Evolutionary conservation across 2,329 filamentous ascomycete species (phyloP).

Genomic region (Chaetothyriales sp.): DNA sequence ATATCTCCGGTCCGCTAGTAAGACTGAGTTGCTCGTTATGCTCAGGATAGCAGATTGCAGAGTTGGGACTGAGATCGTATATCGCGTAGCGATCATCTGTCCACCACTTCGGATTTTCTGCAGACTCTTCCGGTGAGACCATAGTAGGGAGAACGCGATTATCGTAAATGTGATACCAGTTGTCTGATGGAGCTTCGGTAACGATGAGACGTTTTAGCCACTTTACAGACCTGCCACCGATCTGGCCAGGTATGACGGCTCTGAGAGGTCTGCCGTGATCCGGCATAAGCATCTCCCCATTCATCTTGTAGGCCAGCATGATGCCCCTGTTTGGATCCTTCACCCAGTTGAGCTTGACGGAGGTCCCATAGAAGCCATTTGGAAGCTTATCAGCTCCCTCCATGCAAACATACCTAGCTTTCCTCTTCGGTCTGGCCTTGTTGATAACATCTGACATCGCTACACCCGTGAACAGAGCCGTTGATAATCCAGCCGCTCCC

Average conservation of each 20-base stretch:
- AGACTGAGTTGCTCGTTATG: constrained; percentile 57
- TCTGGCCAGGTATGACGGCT: constrained; percentile 76
- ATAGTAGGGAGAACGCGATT: constrained; percentile 81
- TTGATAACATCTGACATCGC: constrained; percentile 58
- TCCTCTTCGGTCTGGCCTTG: constrained; percentile 52
- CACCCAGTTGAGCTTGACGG: constrained; percentile 75
- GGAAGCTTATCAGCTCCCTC: constrained; percentile 79
- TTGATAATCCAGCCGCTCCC: constrained; percentile 78
- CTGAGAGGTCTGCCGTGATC: constrained; percentile 79
- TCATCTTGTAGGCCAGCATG: constrained; percentile 83
- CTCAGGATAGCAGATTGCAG: constrained; percentile 63
- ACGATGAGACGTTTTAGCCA: constrained; percentile 76
- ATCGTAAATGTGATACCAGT: constrained; percentile 93
- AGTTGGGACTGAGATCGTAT: constrained; percentile 81
- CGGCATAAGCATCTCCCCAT: constrained; percentile 63
- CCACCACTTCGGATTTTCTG: constrained; percentile 64
- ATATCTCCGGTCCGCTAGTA: constrained; percentile 36
- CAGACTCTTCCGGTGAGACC: constrained; percentile 67
- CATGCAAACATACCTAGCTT: constrained; percentile 75
- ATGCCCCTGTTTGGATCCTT: constrained; percentile 72
- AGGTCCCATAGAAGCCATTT: constrained; percentile 81
- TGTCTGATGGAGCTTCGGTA: constrained; percentile 66
- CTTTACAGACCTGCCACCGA: constrained; percentile 83
- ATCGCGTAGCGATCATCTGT: constrained; percentile 83
- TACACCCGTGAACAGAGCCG: constrained; percentile 75